A percentile compares a stretch with the other conserved stretches of the same genome.
phyloP scores from a whole-genome alignment of 345 rosid species.

The Acer negundo region DNA sequence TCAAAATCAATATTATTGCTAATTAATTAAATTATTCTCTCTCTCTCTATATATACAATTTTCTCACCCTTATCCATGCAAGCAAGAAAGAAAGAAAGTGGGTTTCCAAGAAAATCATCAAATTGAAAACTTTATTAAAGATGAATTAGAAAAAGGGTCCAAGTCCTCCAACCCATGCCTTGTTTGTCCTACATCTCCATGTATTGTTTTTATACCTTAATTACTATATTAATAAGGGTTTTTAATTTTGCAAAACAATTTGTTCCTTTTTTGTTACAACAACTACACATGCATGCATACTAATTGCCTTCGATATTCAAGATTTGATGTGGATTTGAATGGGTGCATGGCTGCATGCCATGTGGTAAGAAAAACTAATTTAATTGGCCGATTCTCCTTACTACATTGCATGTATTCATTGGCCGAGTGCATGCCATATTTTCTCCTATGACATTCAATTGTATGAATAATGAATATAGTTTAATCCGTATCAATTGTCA shows the following conservation, averaged over 20 bases:
- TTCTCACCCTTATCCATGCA: constrained; percentile 25
- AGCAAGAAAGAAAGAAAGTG: background rate
- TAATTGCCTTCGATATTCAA: too few relatives aligned
- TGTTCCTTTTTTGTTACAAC: background rate
- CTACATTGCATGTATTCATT: too few relatives aligned
- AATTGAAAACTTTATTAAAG: constrained; percentile 17
- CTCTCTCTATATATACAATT: background rate
- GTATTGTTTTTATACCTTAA: background rate
- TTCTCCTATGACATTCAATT: too few relatives aligned
- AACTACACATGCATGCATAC: background rate
- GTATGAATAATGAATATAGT: too few relatives aligned
- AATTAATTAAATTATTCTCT: background rate
- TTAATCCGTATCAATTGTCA: too few relatives aligned
- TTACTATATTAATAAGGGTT: background rate
- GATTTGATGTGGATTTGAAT: too few relatives aligned
- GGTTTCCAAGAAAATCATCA: constrained; percentile 26
- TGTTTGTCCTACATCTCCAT: background rate
- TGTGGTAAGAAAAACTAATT: too few relatives aligned
- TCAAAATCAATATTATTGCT: background rate
- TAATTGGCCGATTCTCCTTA: too few relatives aligned
- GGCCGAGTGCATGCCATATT: too few relatives aligned
- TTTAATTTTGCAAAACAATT: background rate
- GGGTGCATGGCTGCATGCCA: too few relatives aligned
- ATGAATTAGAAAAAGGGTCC: background rate
- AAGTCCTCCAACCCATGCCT: constrained; percentile 15